phyloP scores from a whole-genome alignment of 768 basidiomycete species.

The Kwoniella botswanensis region DNA sequence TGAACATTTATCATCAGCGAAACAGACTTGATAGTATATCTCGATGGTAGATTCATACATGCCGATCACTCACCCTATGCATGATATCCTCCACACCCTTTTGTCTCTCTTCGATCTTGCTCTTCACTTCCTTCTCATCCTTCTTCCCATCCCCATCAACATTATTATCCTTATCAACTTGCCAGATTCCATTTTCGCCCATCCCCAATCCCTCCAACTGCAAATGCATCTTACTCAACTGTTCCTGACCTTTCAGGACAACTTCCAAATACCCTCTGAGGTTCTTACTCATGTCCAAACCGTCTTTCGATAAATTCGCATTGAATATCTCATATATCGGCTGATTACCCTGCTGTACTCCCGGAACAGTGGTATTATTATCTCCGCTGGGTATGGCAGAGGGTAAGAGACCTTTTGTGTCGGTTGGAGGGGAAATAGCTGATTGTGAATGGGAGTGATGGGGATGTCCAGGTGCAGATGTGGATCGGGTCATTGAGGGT shows the following conservation, averaged over 20 bases:
- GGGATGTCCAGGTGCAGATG: conserved; percentile 24
- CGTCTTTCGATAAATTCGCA: conserved; percentile 37
- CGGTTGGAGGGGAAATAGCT: conserved; percentile 2
- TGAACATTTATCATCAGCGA: not conserved
- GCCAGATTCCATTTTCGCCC: conserved; percentile 16
- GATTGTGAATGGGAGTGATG: not conserved
- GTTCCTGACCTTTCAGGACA: conserved; percentile 48
- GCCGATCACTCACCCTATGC: conserved; percentile 35
- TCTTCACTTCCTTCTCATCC: conserved; percentile 12
- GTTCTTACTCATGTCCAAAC: conserved; percentile 35
- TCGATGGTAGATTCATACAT: too few relatives aligned
- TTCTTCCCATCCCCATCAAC: not conserved
- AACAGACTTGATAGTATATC: not conserved
- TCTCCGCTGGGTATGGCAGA: conserved; percentile 13
- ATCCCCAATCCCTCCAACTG: conserved; percentile 32
- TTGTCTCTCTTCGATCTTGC: conserved; percentile 28
- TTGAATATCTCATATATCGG: conserved; percentile 49
- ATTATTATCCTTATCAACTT: conserved; percentile 13
- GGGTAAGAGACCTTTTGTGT: conserved; percentile 10
- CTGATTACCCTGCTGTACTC: conserved; percentile 16
- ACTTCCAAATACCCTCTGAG: conserved; percentile 46
- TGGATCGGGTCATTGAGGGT: conserved; percentile 13
- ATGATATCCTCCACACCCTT: conserved; percentile 52
- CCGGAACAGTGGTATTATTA: not conserved
- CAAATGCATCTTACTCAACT: conserved; percentile 49